Evolutionary conservation across 2,329 filamentous ascomycete genomes (phyloP).

Genomic region (Botrytis fabae): DNA sequence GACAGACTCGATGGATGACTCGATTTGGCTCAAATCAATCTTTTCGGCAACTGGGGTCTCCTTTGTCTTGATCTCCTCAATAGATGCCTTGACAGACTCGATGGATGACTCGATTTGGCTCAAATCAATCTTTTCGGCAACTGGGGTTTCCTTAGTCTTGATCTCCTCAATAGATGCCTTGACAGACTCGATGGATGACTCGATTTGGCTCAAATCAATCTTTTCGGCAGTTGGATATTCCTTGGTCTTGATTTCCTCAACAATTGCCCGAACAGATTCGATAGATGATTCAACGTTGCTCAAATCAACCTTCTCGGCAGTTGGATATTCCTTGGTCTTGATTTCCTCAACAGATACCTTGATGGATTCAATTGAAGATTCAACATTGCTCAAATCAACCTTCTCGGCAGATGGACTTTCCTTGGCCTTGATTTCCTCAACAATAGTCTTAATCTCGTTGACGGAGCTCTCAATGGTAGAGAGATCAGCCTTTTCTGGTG

Average conservation of each 20-base stretch:
- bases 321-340: conserved; percentile 28
- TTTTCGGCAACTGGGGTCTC: conserved; percentile 22
- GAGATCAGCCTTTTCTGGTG: conserved; percentile 27
- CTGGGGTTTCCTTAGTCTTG: conserved; percentile 26
- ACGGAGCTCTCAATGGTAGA: conserved; percentile 26
- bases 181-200: too few relatives aligned
- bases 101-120: conserved; percentile 20
- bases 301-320: conserved; percentile 30
- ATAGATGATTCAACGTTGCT: conserved; percentile 27
- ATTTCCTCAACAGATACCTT: conserved; percentile 29
- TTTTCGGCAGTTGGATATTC: conserved; percentile 24
- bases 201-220: conserved; percentile 24
- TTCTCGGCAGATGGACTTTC: conserved; percentile 25
- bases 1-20: conserved; percentile 5
- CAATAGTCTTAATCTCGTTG: conserved; percentile 18
- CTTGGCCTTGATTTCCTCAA: conserved; percentile 30
- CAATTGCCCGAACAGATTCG: conserved; percentile 1
- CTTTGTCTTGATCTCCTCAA: conserved; percentile 30
- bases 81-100: conserved; percentile 4
- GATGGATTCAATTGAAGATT: conserved; percentile 21
- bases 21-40: not conserved
- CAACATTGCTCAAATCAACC: conserved; percentile 27
- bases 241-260: conserved; percentile 13
- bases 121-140: conserved; percentile 26
- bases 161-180: conserved; percentile 28